Conservation (phyloP, 2,329 filamentous ascomycete species). For the Nemania sp. region DNA sequence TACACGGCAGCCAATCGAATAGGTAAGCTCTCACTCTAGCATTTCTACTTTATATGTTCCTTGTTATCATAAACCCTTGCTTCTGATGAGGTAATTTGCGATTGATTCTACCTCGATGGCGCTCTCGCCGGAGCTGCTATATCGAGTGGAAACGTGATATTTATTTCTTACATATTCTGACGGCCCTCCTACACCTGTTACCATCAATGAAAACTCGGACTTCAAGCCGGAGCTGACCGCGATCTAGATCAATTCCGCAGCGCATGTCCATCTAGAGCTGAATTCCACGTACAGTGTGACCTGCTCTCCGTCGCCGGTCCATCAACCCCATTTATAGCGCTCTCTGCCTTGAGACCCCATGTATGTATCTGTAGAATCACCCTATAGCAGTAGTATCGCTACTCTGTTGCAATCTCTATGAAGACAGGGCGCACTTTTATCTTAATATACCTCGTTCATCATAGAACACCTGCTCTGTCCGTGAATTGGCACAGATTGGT, state of each 20-base stretch:
- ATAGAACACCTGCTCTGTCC: too few species aligned
- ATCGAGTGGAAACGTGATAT: slow-evolving; percentile 81
- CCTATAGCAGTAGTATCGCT: too few species aligned
- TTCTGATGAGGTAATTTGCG: slow-evolving; percentile 98
- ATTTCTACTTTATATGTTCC: neutral
- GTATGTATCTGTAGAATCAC: too few species aligned
- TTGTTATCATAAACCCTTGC: slow-evolving; percentile 21
- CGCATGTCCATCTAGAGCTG: too few species aligned
- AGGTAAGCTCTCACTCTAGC: neutral
- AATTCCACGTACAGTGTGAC: too few species aligned
- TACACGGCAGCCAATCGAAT: neutral
- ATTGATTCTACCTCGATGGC: slow-evolving; percentile 86
- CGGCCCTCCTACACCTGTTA: slow-evolving; percentile 30
- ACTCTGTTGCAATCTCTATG: too few species aligned
- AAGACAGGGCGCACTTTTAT: too few species aligned
- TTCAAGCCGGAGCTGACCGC: slow-evolving; percentile 16
- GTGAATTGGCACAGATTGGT: too few species aligned
- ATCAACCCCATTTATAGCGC: too few species aligned
- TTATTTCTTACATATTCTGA: slow-evolving; percentile 99
- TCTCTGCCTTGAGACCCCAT: too few species aligned
- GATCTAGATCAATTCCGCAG: neutral
- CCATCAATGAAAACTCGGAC: neutral
- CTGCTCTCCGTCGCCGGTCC: too few species aligned
- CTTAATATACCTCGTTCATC: too few species aligned
- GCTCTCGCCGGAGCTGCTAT: slow-evolving; percentile 89